Evolutionary conservation across 352 stramenopile species (phyloP).

Genomic region (Pythium rhizo-oryzae): DNA sequence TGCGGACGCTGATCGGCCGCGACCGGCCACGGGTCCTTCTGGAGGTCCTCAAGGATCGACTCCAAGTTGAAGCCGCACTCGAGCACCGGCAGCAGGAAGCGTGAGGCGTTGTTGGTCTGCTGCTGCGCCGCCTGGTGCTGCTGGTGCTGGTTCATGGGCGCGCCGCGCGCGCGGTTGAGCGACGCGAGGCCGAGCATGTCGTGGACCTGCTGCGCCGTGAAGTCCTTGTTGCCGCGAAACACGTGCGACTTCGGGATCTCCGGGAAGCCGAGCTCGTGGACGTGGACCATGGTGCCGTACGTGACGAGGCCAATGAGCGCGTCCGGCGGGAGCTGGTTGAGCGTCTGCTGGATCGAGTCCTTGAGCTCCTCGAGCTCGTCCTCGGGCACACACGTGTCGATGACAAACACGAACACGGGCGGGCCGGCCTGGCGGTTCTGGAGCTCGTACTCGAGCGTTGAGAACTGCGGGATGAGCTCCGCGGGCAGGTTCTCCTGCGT

Average conservation of each 20-base stretch:
- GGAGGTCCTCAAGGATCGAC: constrained; percentile 98
- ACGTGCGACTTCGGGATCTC: constrained; percentile 97
- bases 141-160: constrained; percentile 42
- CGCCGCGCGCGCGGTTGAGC: constrained; percentile 51
- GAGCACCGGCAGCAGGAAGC: constrained; percentile 97
- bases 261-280: constrained; percentile 98
- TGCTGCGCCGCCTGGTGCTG: constrained; percentile 72
- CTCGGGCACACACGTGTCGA: constrained; percentile 98
- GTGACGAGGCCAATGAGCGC: constrained; percentile 98
- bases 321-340: constrained; percentile 98
- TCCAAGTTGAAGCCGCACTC: constrained; percentile 98
- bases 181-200: constrained; percentile 95
- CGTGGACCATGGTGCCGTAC: constrained; percentile 99
- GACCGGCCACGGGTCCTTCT: constrained; percentile 98
- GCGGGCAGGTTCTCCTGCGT: constrained; percentile 98
- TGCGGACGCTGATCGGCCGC: constrained; percentile 95
- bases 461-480: constrained; percentile 99
- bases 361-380: constrained; percentile 98
- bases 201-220: constrained; percentile 94
- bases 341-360: constrained; percentile 97
- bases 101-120: constrained; percentile 80
- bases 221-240: constrained; percentile 99
- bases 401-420: constrained; percentile 98
- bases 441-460: constrained; percentile 99
- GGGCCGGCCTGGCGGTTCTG: constrained; percentile 92